Base-by-base conservation (phyloP, 73 alveolate genomes). In the Symbiodinium natans region DNA sequence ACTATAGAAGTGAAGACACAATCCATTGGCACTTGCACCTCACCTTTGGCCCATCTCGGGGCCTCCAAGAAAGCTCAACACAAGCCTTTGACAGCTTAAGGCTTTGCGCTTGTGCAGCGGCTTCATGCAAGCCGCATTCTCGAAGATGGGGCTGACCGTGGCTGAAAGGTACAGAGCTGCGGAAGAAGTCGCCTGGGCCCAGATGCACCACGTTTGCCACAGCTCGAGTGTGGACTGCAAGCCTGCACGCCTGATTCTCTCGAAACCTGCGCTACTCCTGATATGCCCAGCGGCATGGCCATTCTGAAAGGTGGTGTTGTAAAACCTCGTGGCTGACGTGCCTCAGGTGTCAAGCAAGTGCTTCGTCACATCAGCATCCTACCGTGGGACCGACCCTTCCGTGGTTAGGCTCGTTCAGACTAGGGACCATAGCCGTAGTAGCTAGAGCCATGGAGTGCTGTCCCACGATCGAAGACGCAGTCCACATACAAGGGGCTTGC, bases 371-470 rank as follows among this genome's bases (percentile, higher is more conserved):
- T 13, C 59, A n/a, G n/a, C n/a, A n/a, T n/a, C n/a, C n/a, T n/a
- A n/a, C n/a, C n/a, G n/a, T n/a, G n/a, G n/a, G n/a, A n/a, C n/a
- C n/a, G n/a, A n/a, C n/a, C n/a, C n/a, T n/a, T n/a, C n/a, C n/a
- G n/a, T n/a, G n/a, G n/a, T n/a, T n/a, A n/a, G n/a, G n/a, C 40
- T 17, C 9, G 10, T 63, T 23, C 40, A 63, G 36, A 63, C 80
- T 23, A 63, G 80, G 36, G 31, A 63, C 93, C 93, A 34, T 86
- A 86, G 40, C 93, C 93, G 39, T 86, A 86, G 93, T 86, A 86
- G 83, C 52, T 59, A 36, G 83, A 63, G 43, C 93, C 93, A 13
- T 86, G 93, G 25, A 86, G 82, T 33, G 93, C 48, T 54, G 40
- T 41, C 7, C 68, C 93, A 8, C 54, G 40, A 36, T 86, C 93